These are phyloP conservation scores for Lepidium campestre DNA, from an alignment of 441 rosid species.

Conservation along the genomic window DNA sequence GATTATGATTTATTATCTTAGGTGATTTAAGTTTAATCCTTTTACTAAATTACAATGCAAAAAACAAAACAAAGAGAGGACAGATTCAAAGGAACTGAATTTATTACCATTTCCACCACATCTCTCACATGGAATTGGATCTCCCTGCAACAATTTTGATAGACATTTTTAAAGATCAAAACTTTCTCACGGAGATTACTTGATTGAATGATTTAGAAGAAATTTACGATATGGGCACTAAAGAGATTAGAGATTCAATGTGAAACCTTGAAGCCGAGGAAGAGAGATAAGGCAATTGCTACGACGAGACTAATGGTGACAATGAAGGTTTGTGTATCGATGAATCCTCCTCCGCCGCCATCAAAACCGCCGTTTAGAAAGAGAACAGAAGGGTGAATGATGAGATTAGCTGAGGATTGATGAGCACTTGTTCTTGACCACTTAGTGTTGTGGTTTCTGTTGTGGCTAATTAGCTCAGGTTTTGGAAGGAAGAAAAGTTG, in stretches of 20 bases:
- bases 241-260: not conserved
- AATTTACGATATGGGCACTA: too few species aligned
- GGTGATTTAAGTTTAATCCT: not conserved
- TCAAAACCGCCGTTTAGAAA: slow-evolving; percentile 44
- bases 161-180: not conserved
- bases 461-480: not conserved
- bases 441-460: slow-evolving; percentile 6
- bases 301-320: slow-evolving; percentile 65
- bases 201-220: not conserved
- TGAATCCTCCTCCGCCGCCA: slow-evolving; percentile 39
- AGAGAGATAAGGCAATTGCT: slow-evolving; percentile 75
- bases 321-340: slow-evolving; percentile 73
- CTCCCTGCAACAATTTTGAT: slow-evolving; percentile 55
- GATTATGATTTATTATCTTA: not conserved
- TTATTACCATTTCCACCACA: slow-evolving; percentile 82
- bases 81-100: too few species aligned
- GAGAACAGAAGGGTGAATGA: slow-evolving; percentile 42
- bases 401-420: slow-evolving; percentile 23
- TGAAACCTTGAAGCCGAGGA: slow-evolving; percentile 72
- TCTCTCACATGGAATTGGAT: slow-evolving; percentile 83
- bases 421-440: slow-evolving; percentile 20
- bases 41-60: not conserved
- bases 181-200: not conserved
- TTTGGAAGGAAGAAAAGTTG: slow-evolving; percentile 9
- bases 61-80: too few species aligned